Base-by-base conservation (phyloP, 2,329 filamentous ascomycete genomes). In the Trichophyton equinum region DNA sequence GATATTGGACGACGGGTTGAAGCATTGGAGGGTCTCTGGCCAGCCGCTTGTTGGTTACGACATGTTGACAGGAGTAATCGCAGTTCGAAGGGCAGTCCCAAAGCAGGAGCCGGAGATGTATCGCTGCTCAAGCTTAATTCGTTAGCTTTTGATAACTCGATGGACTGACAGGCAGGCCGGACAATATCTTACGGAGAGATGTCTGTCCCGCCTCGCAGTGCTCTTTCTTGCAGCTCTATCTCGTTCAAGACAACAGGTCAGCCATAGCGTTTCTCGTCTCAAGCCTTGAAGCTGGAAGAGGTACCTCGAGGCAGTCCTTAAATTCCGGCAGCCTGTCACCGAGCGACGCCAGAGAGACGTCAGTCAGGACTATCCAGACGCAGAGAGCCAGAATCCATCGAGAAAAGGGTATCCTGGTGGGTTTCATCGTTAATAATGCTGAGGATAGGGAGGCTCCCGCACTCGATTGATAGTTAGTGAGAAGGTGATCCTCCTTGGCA, bases 41-140 rank as follows among this genome's bases (percentile, higher is more conserved):
- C 65, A 91, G 76, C 65, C 92, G 89, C 62, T 77, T 76, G 67
- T 83, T 76, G 61, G 94, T 97, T 63, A 95, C 81, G 72, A 96
- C 87, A 79, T 95, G 92, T 74, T 99, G 94, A 79, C 94, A 99
- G 63, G 89, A 87, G 78, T 99, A 95, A 79, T 99, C 91, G 84
- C 94, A 99, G 82, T 99, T 92, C 71, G 88, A 81, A 64, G 88
- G 83, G 77, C 94, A 99, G 72, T 85, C 85, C 94, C 94, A 99
- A 73, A 96, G 78, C 70, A 97, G 85, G 67, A 97, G 81, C 64
- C 89, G 89, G 72, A 87, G 91, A 75, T 88, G 84, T 67, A 96
- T 73, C 64, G 94, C 91, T 96, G 71, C 60, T 55, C 51, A 9
- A 40, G 36, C 46, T 60, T 58, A 18, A 55, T 55, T 27, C 27